Percentiles rank a stretch among this genome's conserved stretches.
Conservation (phyloP, 2,329 filamentous ascomycete genomes). For the Ophiosphaerella herpotricha region DNA sequence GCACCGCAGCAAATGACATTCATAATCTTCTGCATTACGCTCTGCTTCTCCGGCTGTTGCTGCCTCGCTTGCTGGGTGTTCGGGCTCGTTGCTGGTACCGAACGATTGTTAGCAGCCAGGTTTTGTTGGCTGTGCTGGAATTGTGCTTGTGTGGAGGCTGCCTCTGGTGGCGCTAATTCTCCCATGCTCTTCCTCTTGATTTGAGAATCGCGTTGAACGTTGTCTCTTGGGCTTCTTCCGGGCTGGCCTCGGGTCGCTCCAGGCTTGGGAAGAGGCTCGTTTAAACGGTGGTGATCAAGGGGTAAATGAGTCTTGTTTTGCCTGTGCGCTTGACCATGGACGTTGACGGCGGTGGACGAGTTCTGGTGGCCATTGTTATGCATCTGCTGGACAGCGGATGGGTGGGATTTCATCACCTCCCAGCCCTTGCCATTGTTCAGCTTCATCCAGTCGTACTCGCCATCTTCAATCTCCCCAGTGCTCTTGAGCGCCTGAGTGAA, state of each 20-base stretch:
- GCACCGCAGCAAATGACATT: slow-evolving; percentile 83
- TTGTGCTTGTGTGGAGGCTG: slow-evolving; percentile 84
- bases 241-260: slow-evolving; percentile 62
- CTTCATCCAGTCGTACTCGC: slow-evolving; percentile 99
- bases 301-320: slow-evolving; percentile 57
- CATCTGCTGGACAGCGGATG: slow-evolving; percentile 70
- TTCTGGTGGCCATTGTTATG: slow-evolving; percentile 81
- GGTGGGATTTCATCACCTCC: slow-evolving; percentile 76
- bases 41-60: slow-evolving; percentile 68
- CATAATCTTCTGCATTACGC: slow-evolving; percentile 88
- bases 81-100: slow-evolving; percentile 50
- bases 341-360: slow-evolving; percentile 77
- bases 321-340: slow-evolving; percentile 74
- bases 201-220: slow-evolving; percentile 27
- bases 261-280: slow-evolving; percentile 60
- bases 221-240: slow-evolving; percentile 44
- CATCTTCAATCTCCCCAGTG: slow-evolving; percentile 91
- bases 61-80: slow-evolving; percentile 59
- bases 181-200: slow-evolving; percentile 73
- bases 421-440: slow-evolving; percentile 90
- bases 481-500: slow-evolving; percentile 97
- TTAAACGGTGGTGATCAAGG: slow-evolving; percentile 50
- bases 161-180: slow-evolving; percentile 82
- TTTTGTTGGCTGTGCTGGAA: slow-evolving; percentile 96
- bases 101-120: slow-evolving; percentile 68